Percentiles rank a stretch among this genome's conserved stretches.
Conservation (phyloP, 495 filamentous ascomycete genomes). For the Penicillium angulare region DNA sequence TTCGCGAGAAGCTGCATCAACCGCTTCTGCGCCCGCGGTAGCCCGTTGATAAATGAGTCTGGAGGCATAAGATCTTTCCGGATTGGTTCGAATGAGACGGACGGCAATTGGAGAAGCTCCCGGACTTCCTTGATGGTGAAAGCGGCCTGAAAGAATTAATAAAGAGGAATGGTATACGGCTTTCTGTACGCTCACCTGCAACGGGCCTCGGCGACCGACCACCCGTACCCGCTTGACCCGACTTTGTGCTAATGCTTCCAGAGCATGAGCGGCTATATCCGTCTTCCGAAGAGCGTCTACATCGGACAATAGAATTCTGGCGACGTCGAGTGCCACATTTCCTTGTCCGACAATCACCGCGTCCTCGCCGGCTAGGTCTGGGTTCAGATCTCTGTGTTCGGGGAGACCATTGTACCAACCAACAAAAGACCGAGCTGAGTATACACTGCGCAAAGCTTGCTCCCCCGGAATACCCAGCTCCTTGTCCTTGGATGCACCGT, state of each 20-base stretch:
- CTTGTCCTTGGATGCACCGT: conserved; percentile 83
- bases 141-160: conserved; percentile 56
- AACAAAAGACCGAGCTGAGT: conserved; percentile 91
- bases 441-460: conserved; percentile 63
- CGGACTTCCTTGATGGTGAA: conserved; percentile 94
- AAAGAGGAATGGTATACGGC: too few species aligned
- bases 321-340: conserved; percentile 93
- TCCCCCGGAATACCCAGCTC: conserved; percentile 81
- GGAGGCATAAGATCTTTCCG: conserved; percentile 62
- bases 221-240: conserved; percentile 76
- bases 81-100: conserved; percentile 69
- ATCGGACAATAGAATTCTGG: conserved; percentile 75
- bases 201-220: conserved; percentile 80
- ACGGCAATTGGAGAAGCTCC: conserved; percentile 77
- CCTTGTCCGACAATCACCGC: conserved; percentile 92
- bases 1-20: conserved; percentile 78
- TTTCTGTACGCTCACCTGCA: conserved; percentile 58
- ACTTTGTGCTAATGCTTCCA: conserved; percentile 71
- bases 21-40: conserved; percentile 72
- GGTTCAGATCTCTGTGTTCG: conserved; percentile 72
- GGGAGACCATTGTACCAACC: conserved; percentile 98
- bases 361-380: conserved; percentile 78
- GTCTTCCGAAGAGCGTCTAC: conserved; percentile 72
- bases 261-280: conserved; percentile 81
- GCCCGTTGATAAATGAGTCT: conserved; percentile 49